Evolutionary conservation across 164 flowering plant genomes (phyloP), one percentile per base, ranked within the genome.

Genomic region (Vitis labrusca): DNA sequence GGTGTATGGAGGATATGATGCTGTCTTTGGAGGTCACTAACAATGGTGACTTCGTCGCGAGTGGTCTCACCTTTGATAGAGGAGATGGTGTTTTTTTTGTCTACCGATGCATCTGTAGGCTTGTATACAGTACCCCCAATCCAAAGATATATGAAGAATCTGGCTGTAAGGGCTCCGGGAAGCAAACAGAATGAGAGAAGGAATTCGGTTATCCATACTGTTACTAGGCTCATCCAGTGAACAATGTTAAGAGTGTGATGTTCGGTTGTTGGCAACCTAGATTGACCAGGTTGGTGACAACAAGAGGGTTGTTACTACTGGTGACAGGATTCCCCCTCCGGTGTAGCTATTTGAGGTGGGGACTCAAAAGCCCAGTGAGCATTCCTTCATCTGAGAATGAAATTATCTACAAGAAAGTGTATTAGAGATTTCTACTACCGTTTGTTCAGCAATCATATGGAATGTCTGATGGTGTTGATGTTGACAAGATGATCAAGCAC

Each of bases 281-380:
- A 84, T 92, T 37, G 88, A 84, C 71, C 91, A 91, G 78, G 88
- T 89, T 65, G 95, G 87, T 78, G 98, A 93, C 70, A 91, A 93
- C 81, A 93, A 91, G 80, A 91, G 98, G 98, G 98, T 97, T 6
- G 89, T 93, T 13, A 93, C 98, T 65, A 97, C 97, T 44, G 95
- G 95, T 32, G 98, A 95, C 50, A 95, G 98, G 15, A 93, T 93
- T 73, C 98, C 98, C 61, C 98, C 91, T 8, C 73, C 91, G 52
- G 97, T 93, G 61, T 97, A 91, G 80, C 74, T 91, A 64, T 47
- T 93, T 66, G 93, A 87, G 73, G 74, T 80, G 30, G 98, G 98
- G 58, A 91, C 98, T 59, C 84, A 83, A 58, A 89, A 89, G 73
- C 93, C 97, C 53, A 85, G 76, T 71, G 95, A 88, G 76, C 92